Conservation (phyloP, 2,329 filamentous ascomycete genomes). For the Sporothrix mexicana region DNA sequence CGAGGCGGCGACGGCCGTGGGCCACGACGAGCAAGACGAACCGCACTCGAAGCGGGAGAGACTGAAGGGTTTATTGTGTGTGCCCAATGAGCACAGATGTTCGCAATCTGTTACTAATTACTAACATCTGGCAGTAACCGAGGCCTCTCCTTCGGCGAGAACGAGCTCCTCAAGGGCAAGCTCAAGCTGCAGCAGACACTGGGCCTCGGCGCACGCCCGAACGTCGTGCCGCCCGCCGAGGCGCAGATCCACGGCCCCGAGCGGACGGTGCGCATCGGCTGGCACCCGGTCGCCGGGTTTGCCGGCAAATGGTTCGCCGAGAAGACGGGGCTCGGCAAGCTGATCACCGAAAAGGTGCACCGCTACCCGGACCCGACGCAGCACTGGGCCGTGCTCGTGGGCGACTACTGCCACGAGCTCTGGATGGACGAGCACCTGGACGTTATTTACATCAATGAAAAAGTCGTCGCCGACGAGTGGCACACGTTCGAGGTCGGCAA, state of each 20-base stretch:
- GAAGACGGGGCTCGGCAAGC: slow-evolving; percentile 59
- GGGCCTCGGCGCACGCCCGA: slow-evolving; percentile 53
- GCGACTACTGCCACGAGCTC: slow-evolving; percentile 61
- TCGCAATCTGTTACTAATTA: no score
- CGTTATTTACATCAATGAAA: slow-evolving; percentile 62
- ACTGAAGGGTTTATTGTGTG: slow-evolving; percentile 37
- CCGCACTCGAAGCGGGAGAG: slow-evolving; percentile 35
- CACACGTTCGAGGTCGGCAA: slow-evolving; percentile 57
- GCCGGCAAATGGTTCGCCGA: slow-evolving; percentile 66
- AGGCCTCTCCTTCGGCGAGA: slow-evolving; percentile 34
- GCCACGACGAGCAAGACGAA: slow-evolving; percentile 20
- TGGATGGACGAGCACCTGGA: slow-evolving; percentile 66
- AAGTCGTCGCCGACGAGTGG: slow-evolving; percentile 55
- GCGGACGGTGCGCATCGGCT: slow-evolving; percentile 59
- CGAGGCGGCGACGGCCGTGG: slow-evolving; percentile 31
- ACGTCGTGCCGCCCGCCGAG: slow-evolving; percentile 50
- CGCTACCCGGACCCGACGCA: slow-evolving; percentile 64
- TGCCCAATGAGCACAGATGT: no score
- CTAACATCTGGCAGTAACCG: slow-evolving; percentile 20
- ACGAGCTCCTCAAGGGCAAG: slow-evolving; percentile 49
- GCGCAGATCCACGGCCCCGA: slow-evolving; percentile 47
- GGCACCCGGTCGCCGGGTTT: slow-evolving; percentile 63
- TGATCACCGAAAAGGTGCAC: slow-evolving; percentile 61
- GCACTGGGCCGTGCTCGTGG: slow-evolving; percentile 65
- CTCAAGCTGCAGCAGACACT: slow-evolving; percentile 51